Conservation (phyloP, 2,329 filamentous ascomycete genomes). For the Elsinoe arachidis region DNA sequence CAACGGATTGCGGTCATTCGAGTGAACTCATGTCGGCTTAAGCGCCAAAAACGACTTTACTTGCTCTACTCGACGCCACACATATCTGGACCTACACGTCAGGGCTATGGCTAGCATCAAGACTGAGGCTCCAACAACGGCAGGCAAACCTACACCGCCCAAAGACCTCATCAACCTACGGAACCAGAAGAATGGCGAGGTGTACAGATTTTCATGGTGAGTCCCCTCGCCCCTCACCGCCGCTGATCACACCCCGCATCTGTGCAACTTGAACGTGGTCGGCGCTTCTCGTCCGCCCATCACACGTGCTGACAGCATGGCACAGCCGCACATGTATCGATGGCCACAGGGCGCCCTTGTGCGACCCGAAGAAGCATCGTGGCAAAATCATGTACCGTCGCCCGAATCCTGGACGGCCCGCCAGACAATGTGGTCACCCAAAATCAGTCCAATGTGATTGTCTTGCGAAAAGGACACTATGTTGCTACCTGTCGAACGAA, state of each 20-base stretch:
- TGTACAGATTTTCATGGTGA: conserved; percentile 15
- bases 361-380: conserved; percentile 15
- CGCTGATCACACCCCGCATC: background rate
- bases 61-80: conserved; percentile 2
- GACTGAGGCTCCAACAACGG: background rate
- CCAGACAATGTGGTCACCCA: conserved; percentile 16
- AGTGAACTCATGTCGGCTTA: conserved; percentile 11
- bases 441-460: conserved; percentile 14
- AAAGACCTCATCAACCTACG: conserved; percentile 15
- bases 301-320: conserved; percentile 11
- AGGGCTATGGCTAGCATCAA: conserved; percentile 1
- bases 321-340: conserved; percentile 14
- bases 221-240: conserved; percentile 5
- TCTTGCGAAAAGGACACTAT: conserved; percentile 12
- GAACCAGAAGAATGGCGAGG: conserved; percentile 14
- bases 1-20: background rate
- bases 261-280: background rate
- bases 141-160: conserved; percentile 4
- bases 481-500: conserved; percentile 4
- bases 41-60: conserved; percentile 11
- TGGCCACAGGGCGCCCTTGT: conserved; percentile 17
- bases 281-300: background rate
- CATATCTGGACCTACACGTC: background rate
- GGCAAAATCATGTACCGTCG: conserved; percentile 15
- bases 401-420: conserved; percentile 14